These are phyloP conservation scores for Dipodascus geniculatus DNA, from an alignment of 805 yeast genomes.

Conservation along the genomic window DNA sequence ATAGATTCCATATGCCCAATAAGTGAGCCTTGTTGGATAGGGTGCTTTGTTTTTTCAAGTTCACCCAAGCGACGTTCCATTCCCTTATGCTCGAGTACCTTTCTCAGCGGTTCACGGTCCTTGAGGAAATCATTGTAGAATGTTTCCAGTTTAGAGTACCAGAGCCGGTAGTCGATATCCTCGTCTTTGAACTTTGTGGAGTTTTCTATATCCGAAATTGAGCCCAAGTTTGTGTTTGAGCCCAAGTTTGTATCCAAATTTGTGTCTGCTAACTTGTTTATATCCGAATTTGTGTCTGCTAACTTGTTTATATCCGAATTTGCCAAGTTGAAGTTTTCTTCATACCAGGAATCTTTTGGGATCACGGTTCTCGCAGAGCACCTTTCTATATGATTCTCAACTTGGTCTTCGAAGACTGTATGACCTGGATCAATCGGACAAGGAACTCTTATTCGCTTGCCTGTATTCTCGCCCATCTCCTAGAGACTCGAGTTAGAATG, in stretches of 20 bases:
- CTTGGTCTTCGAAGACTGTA: conserved; percentile 50
- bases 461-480: conserved; percentile 14
- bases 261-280: not conserved
- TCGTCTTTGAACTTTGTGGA: not conserved
- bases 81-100: conserved; percentile 22
- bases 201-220: conserved; percentile 6
- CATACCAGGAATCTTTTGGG: conserved; percentile 39
- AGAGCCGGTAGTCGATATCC: conserved; percentile 16
- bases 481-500: conserved; percentile 9
- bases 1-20: conserved; percentile 49
- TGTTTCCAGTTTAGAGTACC: conserved; percentile 21
- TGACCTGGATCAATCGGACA: conserved; percentile 75
- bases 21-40: conserved; percentile 69
- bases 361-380: conserved; percentile 32
- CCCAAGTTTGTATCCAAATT: too few species aligned
- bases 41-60: conserved; percentile 57
- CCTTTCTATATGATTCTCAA: conserved; percentile 44
- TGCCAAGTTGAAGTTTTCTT: too few species aligned
- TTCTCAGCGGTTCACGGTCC: conserved; percentile 7
- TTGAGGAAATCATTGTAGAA: conserved; percentile 6
- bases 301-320: too few species aligned
- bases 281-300: not conserved
- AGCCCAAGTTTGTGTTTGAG: not conserved
- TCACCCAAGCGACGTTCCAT: conserved; percentile 36
- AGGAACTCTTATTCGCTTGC: conserved; percentile 37